Percentiles rank a stretch among this genome's conserved stretches.
phyloP scores from a whole-genome alignment of 2,329 filamentous ascomycete genomes.

The Elsinoe australis region DNA sequence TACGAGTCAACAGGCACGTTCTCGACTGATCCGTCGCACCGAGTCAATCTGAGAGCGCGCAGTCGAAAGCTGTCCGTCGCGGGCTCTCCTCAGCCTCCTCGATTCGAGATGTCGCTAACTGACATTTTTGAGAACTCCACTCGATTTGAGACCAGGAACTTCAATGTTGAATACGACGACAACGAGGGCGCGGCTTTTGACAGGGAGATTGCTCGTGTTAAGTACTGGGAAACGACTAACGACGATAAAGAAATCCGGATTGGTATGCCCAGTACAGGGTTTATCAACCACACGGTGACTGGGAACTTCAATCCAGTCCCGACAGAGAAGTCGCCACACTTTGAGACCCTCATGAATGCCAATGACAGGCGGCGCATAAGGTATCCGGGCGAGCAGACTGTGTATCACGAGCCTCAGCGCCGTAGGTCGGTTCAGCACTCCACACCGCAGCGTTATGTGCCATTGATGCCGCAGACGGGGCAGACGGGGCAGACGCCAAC shows the following conservation, averaged over 20 bases:
- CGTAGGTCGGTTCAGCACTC: no score
- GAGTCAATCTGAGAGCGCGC: neutral
- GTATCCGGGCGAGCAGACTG: no score
- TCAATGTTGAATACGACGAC: neutral
- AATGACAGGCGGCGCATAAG: no score
- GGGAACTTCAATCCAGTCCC: neutral
- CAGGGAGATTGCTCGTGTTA: neutral
- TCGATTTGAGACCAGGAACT: neutral
- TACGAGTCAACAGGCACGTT: constrained; percentile 39
- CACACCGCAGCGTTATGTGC: no score
- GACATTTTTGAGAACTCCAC: constrained; percentile 2
- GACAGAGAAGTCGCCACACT: no score
- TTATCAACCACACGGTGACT: neutral
- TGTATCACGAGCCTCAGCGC: no score
- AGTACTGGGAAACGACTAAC: neutral
- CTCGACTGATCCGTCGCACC: constrained; percentile 30
- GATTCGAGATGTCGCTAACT: constrained; percentile 5
- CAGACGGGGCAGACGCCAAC: no score
- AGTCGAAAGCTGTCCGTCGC: neutral
- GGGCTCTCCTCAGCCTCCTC: neutral
- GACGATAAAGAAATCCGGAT: neutral
- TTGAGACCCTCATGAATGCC: no score
- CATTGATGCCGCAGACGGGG: no score
- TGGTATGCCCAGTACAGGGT: neutral
- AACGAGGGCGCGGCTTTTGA: neutral